These are phyloP conservation scores for Bertia moriformis DNA, from an alignment of 2,329 filamentous ascomycete genomes.

Conservation along the genomic window DNA sequence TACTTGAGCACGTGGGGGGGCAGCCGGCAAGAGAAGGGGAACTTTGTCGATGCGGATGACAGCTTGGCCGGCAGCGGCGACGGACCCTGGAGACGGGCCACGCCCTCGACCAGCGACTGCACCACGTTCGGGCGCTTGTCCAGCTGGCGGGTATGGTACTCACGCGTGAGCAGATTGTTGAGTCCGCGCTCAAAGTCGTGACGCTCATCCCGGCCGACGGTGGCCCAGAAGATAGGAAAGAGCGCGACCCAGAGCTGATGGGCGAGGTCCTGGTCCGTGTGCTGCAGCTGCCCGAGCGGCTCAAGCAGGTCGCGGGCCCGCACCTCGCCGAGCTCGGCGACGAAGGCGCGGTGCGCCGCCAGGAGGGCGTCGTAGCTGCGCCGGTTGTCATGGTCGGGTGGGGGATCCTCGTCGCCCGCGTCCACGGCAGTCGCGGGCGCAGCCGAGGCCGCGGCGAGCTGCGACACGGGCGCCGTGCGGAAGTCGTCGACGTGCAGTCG, in stretches of 20 bases:
- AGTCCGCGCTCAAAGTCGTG: constrained; percentile 81
- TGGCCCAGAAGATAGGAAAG: constrained; percentile 90
- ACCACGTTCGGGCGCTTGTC: constrained; percentile 93
- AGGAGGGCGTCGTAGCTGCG: constrained; percentile 60
- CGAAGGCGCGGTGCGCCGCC: constrained; percentile 66
- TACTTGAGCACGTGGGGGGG: constrained; percentile 95
- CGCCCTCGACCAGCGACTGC: constrained; percentile 77
- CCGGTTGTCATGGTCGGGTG: not conserved
- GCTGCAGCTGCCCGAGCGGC: constrained; percentile 79
- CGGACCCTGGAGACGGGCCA: constrained; percentile 69
- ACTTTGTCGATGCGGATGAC: too few relatives aligned
- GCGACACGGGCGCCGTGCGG: constrained; percentile 58
- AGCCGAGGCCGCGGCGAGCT: constrained; percentile 34
- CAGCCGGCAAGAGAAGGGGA: too few relatives aligned
- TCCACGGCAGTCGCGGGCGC: not conserved
- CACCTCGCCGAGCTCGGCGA: constrained; percentile 69
- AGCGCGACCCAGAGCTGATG: constrained; percentile 81
- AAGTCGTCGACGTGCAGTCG: constrained; percentile 77
- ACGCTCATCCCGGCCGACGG: constrained; percentile 73
- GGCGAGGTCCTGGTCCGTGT: constrained; percentile 67
- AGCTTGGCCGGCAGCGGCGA: too few relatives aligned
- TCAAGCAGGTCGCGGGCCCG: constrained; percentile 80
- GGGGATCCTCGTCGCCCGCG: not conserved
- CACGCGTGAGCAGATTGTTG: constrained; percentile 80
- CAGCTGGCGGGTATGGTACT: constrained; percentile 86